Evolutionary conservation across 2,329 filamentous ascomycete genomes (phyloP), one percentile per base, ranked within the genome.

Genomic region (Plenodomus lindquistii): DNA sequence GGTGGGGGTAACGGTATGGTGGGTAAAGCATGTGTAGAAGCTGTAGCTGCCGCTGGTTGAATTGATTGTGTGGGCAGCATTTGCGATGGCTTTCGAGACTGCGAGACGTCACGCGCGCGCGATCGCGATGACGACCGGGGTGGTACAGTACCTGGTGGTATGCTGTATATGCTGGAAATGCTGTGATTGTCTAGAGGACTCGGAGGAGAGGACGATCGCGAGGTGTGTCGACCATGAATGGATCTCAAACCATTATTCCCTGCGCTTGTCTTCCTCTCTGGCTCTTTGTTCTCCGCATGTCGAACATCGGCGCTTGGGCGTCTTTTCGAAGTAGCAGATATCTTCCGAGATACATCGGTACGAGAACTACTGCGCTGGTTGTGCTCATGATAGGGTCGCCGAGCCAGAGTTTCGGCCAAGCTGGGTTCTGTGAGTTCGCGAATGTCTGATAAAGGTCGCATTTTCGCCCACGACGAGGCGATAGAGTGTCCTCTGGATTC

Each of bases 391-490:
- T 62, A 49, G 19, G 63, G 58, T 29, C 63, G 66, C 40, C 57
- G 61, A 17, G 67, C 66, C 46, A 68, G 57, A 1, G 65, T 55
- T 11, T 78, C 75, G 16, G 70, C 70, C 18, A 79, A 57, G 52
- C 75, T 78, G 21, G 77, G 76, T 58, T 79, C 77, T 10, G 76
- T 79, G 54, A 78, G 65, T 55, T 79, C 77, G 51, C 76, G 73
- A 47, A 79, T 79, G 54, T 79, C 77, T 37, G 77, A 79, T 21
- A 79, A 60, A 37, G 77, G 75, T 38, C 77, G 73, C 36, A 69
- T 57, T 41, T 70, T 66, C 8, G 69, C 66, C 66, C 68, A 71
- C 4, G 66, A 61, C 24, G 62, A 53, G 16, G 58, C 57, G 22
- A 52, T 40, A 17, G 67, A 60, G 24, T 59, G 50, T 38, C 48